A percentile compares a stretch with the other conserved stretches of the same genome.
These are phyloP conservation scores for Pythium rishiriense DNA, from an alignment of 352 stramenopile species.

Conservation along the genomic window DNA sequence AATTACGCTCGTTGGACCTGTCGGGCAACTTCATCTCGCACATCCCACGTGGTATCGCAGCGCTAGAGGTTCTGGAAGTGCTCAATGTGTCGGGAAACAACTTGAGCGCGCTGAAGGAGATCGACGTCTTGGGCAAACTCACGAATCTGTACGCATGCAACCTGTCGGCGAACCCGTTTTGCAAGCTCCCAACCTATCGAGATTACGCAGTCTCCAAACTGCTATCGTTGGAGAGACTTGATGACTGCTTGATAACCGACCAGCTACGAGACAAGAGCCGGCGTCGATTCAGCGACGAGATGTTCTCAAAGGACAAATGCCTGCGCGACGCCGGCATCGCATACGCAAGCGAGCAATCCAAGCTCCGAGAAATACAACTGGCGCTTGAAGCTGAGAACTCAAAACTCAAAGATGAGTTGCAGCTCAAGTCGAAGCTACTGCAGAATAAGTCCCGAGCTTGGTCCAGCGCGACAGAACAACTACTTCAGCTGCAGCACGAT, in stretches of 20 bases:
- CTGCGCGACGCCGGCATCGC: slow-evolving; percentile 43
- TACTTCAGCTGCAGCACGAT: slow-evolving; percentile 80
- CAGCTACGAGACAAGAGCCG: slow-evolving; percentile 57
- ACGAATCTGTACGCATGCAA: slow-evolving; percentile 62
- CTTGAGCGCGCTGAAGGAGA: slow-evolving; percentile 65
- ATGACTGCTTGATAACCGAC: slow-evolving; percentile 48
- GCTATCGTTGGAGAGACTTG: slow-evolving; percentile 55
- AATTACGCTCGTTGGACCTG: slow-evolving; percentile 56
- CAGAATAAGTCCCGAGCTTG: slow-evolving; percentile 84
- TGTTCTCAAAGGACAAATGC: slow-evolving; percentile 57
- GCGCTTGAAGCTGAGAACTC: slow-evolving; percentile 74
- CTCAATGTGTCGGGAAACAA: slow-evolving; percentile 78
- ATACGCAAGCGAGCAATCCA: slow-evolving; percentile 57
- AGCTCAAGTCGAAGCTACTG: slow-evolving; percentile 80
- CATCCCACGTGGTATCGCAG: slow-evolving; percentile 54
- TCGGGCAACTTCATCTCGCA: slow-evolving; percentile 83
- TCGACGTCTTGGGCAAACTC: slow-evolving; percentile 58
- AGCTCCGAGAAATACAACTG: slow-evolving; percentile 51
- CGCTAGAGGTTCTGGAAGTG: slow-evolving; percentile 50
- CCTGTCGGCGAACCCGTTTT: slow-evolving; percentile 74
- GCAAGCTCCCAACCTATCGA: slow-evolving; percentile 69
- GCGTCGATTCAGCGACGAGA: slow-evolving; percentile 55
- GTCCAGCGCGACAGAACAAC: slow-evolving; percentile 74
- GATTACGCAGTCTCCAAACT: slow-evolving; percentile 77
- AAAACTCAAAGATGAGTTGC: slow-evolving; percentile 68